These are phyloP conservation scores for Lodderomyces theae DNA, from an alignment of 1,139 yeast species.

Conservation along the genomic window DNA sequence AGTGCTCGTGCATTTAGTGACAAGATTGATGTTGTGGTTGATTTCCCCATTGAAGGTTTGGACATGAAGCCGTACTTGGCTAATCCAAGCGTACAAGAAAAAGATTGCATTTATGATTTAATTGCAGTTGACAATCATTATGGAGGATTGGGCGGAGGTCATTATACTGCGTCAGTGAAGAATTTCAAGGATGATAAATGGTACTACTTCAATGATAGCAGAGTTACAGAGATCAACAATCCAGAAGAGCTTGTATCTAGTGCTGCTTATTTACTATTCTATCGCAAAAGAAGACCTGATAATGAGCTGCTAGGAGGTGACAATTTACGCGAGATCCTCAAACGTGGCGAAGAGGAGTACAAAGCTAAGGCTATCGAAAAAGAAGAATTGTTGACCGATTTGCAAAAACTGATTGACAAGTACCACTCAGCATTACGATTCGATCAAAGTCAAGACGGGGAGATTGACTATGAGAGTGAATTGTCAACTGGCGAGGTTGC, in stretches of 20 bases:
- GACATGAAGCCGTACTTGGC: constrained; percentile 63
- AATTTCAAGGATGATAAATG: constrained; percentile 76
- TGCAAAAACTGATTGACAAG: constrained; percentile 19
- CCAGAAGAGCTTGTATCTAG: constrained; percentile 67
- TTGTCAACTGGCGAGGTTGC: constrained; percentile 18
- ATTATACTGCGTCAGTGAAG: constrained; percentile 86
- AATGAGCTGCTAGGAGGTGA: constrained; percentile 36
- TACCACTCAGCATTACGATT: constrained; percentile 11
- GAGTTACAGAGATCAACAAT: constrained; percentile 57
- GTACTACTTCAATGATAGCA: constrained; percentile 89
- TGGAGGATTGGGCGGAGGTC: constrained; percentile 98
- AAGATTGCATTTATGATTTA: constrained; percentile 61
- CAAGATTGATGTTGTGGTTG: constrained; percentile 79
- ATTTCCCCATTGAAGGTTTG: constrained; percentile 82
- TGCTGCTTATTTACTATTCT: constrained; percentile 86
- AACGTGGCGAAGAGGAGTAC: constrained; percentile 22
- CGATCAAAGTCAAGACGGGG: constrained; percentile 7
- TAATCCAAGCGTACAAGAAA: constrained; percentile 31
- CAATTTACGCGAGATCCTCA: constrained; percentile 25
- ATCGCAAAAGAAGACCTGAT: constrained; percentile 51
- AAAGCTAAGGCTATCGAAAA: constrained; percentile 15
- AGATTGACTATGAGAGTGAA: constrained; percentile 16
- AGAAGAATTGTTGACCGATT: constrained; percentile 14
- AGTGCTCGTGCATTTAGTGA: constrained; percentile 84
- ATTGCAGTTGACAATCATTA: constrained; percentile 93